Evolutionary conservation across 2,329 filamentous ascomycete species (phyloP).

Genomic region (Pseudogymnoascus sp.): DNA sequence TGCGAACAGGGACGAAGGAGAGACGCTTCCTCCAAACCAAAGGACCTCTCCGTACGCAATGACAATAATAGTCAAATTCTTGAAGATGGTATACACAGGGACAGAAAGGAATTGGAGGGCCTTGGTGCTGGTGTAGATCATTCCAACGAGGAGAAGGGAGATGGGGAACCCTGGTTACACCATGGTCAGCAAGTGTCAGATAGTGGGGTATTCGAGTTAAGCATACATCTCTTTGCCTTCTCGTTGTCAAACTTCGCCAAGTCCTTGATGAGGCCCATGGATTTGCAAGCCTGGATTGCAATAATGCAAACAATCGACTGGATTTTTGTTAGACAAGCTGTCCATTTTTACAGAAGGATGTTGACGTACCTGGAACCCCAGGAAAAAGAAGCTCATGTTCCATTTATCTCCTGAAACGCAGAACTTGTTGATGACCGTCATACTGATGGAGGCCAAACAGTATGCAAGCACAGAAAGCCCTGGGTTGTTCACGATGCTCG

Average conservation of each 20-base stretch:
- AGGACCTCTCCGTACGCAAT: constrained; percentile 98
- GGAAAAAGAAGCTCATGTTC: constrained; percentile 94
- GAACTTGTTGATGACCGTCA: constrained; percentile 99
- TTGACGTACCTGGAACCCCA: constrained; percentile 76
- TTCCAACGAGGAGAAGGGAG: constrained; percentile 88
- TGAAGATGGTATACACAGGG: constrained; percentile 99
- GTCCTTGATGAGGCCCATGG: constrained; percentile 72
- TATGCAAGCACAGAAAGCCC: constrained; percentile 77
- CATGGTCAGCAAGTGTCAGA: constrained; percentile 11
- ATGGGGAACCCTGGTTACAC: constrained; percentile 76
- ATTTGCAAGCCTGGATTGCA: constrained; percentile 77
- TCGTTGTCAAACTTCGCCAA: constrained; percentile 73
- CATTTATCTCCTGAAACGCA: constrained; percentile 84
- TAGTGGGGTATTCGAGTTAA: not conserved
- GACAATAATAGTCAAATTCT: constrained; percentile 97
- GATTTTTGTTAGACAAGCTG: constrained; percentile 10
- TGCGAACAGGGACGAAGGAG: constrained; percentile 76
- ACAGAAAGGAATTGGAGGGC: constrained; percentile 94
- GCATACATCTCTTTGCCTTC: constrained; percentile 85
- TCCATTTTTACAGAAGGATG: not conserved
- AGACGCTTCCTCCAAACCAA: constrained; percentile 94
- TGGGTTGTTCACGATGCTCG: constrained; percentile 61
- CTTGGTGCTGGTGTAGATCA: constrained; percentile 98
- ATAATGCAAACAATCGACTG: constrained; percentile 84
- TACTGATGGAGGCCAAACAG: constrained; percentile 92